Conservation (phyloP, 2,329 filamentous ascomycete species). For the Trichophyton mentagrophytes region DNA sequence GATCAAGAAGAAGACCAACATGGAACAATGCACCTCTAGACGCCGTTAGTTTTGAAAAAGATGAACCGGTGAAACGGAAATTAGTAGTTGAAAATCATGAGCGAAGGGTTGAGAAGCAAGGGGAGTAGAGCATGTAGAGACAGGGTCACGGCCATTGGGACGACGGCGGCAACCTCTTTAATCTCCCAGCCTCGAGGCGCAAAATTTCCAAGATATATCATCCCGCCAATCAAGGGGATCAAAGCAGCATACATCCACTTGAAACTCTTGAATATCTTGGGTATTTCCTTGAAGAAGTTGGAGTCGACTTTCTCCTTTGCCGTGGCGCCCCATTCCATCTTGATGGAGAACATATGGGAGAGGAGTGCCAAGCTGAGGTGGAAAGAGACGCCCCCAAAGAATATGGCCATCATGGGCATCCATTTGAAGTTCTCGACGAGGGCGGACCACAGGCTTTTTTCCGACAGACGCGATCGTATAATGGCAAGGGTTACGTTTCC, state of each 20-base stretch:
- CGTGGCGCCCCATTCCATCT: conserved; percentile 79
- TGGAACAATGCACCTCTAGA: not conserved
- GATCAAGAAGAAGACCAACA: not conserved
- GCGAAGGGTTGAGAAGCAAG: conserved; percentile 15
- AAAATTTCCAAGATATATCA: conserved; percentile 20
- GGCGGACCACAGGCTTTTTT: conserved; percentile 38
- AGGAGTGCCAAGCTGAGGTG: conserved; percentile 70
- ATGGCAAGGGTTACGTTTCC: conserved; percentile 50
- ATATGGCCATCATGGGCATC: conserved; percentile 55
- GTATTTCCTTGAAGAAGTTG: conserved; percentile 75
- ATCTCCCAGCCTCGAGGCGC: conserved; percentile 32
- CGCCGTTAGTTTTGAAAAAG: not conserved
- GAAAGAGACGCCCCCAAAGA: conserved; percentile 58
- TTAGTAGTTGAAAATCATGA: conserved; percentile 17
- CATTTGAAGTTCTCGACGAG: conserved; percentile 50
- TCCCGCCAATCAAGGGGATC: conserved; percentile 15
- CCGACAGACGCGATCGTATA: conserved; percentile 49
- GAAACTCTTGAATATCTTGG: conserved; percentile 66
- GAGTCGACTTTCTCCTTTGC: conserved; percentile 62
- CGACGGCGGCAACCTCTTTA: conserved; percentile 15
- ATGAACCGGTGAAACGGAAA: not conserved
- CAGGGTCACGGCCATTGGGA: conserved; percentile 15
- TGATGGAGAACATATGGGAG: conserved; percentile 70
- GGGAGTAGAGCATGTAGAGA: conserved; percentile 15
- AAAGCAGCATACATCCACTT: conserved; percentile 49